Conservation (phyloP, 192 early-diverging fungal genomes). For the Entomortierella chlamydospora region DNA sequence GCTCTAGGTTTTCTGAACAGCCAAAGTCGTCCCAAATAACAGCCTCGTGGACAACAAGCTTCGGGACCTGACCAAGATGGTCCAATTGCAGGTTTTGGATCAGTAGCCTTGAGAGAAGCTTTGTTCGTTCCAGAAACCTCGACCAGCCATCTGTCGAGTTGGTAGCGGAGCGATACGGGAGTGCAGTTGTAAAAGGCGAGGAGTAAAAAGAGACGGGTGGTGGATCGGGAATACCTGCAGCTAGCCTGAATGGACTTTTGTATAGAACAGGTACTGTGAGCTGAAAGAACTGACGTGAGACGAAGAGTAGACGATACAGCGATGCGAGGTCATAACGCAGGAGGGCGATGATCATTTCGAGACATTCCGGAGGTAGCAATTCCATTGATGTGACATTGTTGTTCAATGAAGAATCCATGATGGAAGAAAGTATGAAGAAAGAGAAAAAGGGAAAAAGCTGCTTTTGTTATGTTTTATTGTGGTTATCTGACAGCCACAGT, state of each 20-base stretch:
- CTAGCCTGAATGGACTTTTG: slow-evolving; percentile 38
- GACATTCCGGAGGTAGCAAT: slow-evolving; percentile 31
- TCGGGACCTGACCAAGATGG: background rate
- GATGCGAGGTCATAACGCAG: slow-evolving; percentile 32
- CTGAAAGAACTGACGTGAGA: slow-evolving; percentile 38
- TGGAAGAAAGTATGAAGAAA: background rate
- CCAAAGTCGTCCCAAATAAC: slow-evolving; percentile 17
- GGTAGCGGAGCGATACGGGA: background rate
- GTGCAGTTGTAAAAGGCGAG: background rate
- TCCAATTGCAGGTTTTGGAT: slow-evolving; percentile 25
- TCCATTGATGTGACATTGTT: background rate
- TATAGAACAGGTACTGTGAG: slow-evolving; percentile 40
- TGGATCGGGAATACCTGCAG: slow-evolving; percentile 4
- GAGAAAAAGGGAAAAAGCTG: background rate
- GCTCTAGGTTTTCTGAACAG: slow-evolving; percentile 16
- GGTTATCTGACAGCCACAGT: background rate
- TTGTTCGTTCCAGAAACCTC: slow-evolving; percentile 12
- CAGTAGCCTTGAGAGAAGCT: slow-evolving; percentile 19
- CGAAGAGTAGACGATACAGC: slow-evolving; percentile 22
- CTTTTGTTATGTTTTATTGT: background rate
- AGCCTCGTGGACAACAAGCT: background rate
- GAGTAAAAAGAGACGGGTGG: background rate
- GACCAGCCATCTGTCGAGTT: background rate
- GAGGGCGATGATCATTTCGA: slow-evolving; percentile 32
- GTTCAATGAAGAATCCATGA: background rate